phyloP scores from a whole-genome alignment of 2,329 filamentous ascomycete species.

The Alternaria triticina region DNA sequence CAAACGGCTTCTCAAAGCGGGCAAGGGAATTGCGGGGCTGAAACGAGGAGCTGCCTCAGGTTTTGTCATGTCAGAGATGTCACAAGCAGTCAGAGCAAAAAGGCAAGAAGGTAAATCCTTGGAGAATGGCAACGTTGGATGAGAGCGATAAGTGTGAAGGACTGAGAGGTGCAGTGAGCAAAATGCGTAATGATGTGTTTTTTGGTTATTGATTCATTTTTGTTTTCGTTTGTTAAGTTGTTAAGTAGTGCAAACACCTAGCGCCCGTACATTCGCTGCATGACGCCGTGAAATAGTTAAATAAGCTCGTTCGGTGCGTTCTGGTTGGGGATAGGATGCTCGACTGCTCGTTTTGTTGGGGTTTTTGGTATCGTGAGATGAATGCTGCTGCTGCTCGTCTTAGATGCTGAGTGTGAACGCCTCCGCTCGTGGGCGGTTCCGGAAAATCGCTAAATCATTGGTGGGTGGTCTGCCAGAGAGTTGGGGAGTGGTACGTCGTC shows the following conservation, averaged over 20 bases:
- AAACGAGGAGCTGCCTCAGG: neutral
- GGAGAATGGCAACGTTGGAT: neutral
- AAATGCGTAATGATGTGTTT: neutral
- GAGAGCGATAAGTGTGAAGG: neutral
- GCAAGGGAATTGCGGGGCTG: neutral
- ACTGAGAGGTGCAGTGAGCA: neutral
- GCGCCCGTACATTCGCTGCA: neutral
- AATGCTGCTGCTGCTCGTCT: neutral
- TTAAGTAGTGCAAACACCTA: neutral
- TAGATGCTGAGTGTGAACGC: neutral
- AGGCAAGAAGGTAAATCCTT: neutral
- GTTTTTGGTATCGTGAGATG: neutral
- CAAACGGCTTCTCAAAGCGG: neutral
- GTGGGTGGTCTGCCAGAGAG: constrained; percentile 7
- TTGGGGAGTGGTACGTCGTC: neutral
- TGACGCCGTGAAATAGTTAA: neutral
- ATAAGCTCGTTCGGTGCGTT: neutral
- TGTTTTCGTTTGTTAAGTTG: neutral
- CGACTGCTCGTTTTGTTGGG: neutral
- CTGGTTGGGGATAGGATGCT: neutral
- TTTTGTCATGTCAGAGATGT: neutral
- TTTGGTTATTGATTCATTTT: neutral
- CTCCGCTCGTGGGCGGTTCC: neutral
- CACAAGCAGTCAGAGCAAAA: neutral
- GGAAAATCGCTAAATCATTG: constrained; percentile 8